Base-by-base conservation (phyloP, 2,329 filamentous ascomycete genomes). In the Aspergillus sp. region DNA sequence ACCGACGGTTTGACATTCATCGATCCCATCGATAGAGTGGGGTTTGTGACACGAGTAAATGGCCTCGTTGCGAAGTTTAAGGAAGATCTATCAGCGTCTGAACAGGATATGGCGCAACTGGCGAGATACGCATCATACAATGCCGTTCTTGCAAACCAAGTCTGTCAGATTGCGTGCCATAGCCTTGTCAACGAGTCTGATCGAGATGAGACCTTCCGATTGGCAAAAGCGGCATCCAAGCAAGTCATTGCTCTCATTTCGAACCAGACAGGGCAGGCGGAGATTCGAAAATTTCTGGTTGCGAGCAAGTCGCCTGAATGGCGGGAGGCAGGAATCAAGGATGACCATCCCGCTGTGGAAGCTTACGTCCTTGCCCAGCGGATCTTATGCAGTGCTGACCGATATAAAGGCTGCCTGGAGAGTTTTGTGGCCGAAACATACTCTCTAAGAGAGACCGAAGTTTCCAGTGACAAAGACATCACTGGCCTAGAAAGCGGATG, bases 1-100 rank as follows among this genome's bases (percentile, higher is more conserved):
- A 81, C 81, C 8, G 75, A 78, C 4, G 75, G 76, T 47, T 67
- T 88, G 3, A 77, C 77, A 47, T 87, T 87, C 64, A 74, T 80
- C 31, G 85, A 88, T 68, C 75, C 82, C 0, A 74, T 87, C 19
- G 85, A 87, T 68, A 80, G 85, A 19, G 72, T 67, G 28, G 71
- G 74, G 4, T 87, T 83, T 65, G 73, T 82, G 4, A 67, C 72
- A 19, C 79, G 77, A 59, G 70, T 69, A 8, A 67, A 69, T 49
- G 60, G 60, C 19, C 65, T 80, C 43, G 70, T 83, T 50, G 72
- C 72, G 17, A 72, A 74, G n/a, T 62, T 84, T 15, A 71, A 78
- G 38, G 74, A 80, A 48, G 70, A 74, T 17, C 52, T 77, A 51
- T 55, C 65, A 52, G 59, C 57, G 7, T 55, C 49, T 4, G 64